These are phyloP conservation scores for Lactarius indigo DNA, from an alignment of 768 basidiomycete genomes.

Conservation along the genomic window DNA sequence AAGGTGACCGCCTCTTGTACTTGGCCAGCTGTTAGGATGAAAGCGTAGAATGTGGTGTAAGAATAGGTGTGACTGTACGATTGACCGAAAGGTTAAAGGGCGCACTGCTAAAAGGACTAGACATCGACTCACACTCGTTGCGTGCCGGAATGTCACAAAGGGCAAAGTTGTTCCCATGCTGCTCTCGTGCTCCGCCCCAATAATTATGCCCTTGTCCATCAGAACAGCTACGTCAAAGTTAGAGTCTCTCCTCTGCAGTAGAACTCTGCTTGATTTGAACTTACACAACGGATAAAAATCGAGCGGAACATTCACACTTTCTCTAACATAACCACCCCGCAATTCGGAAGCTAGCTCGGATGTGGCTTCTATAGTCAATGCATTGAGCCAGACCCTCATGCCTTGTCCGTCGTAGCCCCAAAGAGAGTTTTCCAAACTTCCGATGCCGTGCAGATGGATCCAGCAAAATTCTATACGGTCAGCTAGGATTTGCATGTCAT, in stretches of 20 bases:
- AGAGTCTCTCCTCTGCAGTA: constrained; percentile 14
- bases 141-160: constrained; percentile 88
- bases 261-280: constrained; percentile 26
- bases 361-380: constrained; percentile 76
- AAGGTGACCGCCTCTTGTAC: constrained; percentile 79
- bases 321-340: constrained; percentile 63
- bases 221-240: constrained; percentile 64
- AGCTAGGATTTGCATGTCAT: constrained; percentile 96
- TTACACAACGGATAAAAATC: constrained; percentile 96
- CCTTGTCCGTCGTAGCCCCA: constrained; percentile 94
- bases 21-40: constrained; percentile 62
- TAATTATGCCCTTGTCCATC: constrained; percentile 99
- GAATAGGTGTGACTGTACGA: constrained; percentile 80
- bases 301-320: constrained; percentile 88
- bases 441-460: constrained; percentile 94
- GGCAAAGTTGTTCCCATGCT: constrained; percentile 71
- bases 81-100: constrained; percentile 7
- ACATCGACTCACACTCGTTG: constrained; percentile 67
- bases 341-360: constrained; percentile 32
- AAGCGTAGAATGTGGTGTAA: constrained; percentile 86
- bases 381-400: constrained; percentile 94
- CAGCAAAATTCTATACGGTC: constrained; percentile 98
- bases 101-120: background rate
- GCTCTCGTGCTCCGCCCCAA: constrained; percentile 89
- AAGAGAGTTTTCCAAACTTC: constrained; percentile 90